Base-by-base conservation (phyloP, 441 rosid species). In the Biscutella laevigata region DNA sequence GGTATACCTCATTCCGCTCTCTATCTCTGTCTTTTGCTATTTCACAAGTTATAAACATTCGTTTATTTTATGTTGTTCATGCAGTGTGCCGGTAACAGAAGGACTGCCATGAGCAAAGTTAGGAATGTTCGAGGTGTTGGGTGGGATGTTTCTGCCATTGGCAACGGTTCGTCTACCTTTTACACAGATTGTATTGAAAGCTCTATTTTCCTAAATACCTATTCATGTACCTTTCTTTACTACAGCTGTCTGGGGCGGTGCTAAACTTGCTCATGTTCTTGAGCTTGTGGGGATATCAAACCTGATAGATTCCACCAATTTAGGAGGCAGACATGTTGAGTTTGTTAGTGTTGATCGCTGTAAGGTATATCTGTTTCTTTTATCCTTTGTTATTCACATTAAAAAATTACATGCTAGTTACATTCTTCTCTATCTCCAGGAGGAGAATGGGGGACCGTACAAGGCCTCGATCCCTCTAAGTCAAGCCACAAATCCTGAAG, bases 21-120 rank as follows among this genome's bases (percentile, higher is more conserved):
- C 14, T 6, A 3, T 37, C 12, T 15, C 61, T 20, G 13, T 3
- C 37, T 17, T 26, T 19, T 17, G 20, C 2, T 3, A 1, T 20
- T 29, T 0, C 42, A 30, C 10, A 9, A 2, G 2, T 20, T 3
- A 4, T n/a, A 10, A 1, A 2, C 5, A 27, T 53, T 67, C 34
- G 12, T 41, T 44, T 46, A n/a, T 71, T 58, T 37, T 24, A 48
- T 53, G 14, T 17, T 17, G 20, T 17, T 17, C 42, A 34, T 55
- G 11, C 70, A 94, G 99, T 94, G 99, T 75, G 99, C 99, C n/a
- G 99, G 97, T 49, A 94, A 94, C 69, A 76, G 97, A 70, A 84
- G 99, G 69, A 94, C 97, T 17, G 95, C 99, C 58, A 94, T 94
- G 99, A 94, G 97, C 78, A 73, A 84, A 40, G 71, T 75, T 59